These are phyloP conservation scores for Aspergillus calidoustus DNA, from an alignment of 2,329 filamentous ascomycete genomes.

Conservation along the genomic window DNA sequence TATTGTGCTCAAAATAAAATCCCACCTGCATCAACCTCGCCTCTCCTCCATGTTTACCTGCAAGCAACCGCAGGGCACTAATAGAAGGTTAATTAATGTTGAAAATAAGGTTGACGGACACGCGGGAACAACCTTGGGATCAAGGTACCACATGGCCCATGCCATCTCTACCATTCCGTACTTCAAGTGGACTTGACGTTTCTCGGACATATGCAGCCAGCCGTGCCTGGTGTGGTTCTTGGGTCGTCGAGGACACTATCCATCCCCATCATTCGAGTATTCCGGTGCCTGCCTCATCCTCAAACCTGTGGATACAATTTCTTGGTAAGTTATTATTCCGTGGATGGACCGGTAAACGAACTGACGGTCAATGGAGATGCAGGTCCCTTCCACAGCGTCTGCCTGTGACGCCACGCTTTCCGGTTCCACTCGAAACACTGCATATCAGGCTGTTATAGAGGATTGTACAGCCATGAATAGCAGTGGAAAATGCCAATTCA, in stretches of 20 bases:
- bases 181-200: background rate
- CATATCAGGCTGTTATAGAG: background rate
- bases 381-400: background rate
- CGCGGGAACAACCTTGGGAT: no score
- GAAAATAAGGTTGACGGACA: no score
- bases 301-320: background rate
- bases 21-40: background rate
- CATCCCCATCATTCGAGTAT: background rate
- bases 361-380: background rate
- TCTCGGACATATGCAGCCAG: conserved; percentile 2
- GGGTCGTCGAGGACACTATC: conserved; percentile 1
- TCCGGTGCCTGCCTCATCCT: background rate
- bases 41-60: background rate
- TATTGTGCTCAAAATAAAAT: conserved; percentile 4
- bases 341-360: background rate
- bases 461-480: background rate
- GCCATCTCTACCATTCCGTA: background rate
- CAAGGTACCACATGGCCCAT: background rate
- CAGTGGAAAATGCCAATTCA: background rate
- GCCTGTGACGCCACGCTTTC: background rate
- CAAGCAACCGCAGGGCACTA: background rate
- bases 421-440: background rate
- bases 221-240: background rate
- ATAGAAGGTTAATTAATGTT: no score
- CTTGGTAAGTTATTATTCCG: background rate